A percentile compares a stretch with the other conserved stretches of the same genome.
Conservation (phyloP, 2,329 filamentous ascomycete species). For the Xylariaceae sp. region DNA sequence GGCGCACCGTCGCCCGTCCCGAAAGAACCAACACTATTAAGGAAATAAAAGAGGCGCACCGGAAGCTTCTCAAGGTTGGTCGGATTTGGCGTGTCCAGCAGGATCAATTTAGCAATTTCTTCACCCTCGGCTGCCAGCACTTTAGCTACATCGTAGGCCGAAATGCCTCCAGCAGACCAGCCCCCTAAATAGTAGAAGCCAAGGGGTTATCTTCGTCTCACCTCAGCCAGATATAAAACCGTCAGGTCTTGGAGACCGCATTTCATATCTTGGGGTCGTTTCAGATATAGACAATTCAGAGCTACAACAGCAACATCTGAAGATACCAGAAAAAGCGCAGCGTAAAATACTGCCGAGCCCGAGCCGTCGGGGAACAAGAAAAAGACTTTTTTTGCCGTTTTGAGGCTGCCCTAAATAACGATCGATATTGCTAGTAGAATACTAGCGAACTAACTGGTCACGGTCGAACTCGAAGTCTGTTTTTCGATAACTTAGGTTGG, state of each 20-base stretch:
- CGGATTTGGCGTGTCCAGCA: conserved; percentile 11
- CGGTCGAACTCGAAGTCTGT: too few species aligned
- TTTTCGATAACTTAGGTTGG: too few species aligned
- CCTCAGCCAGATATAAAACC: conserved; percentile 3
- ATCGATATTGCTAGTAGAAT: conserved; percentile 5
- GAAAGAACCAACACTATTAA: not conserved
- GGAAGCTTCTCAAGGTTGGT: conserved; percentile 2
- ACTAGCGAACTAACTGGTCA: too few species aligned
- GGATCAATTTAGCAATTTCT: conserved; percentile 2
- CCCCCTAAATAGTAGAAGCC: conserved; percentile 11
- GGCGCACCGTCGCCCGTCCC: not conserved
- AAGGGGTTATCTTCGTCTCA: conserved; percentile 9
- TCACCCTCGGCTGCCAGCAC: conserved; percentile 1
- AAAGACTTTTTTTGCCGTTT: conserved; percentile 3
- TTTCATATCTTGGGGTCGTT: conserved; percentile 2
- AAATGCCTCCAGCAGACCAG: conserved; percentile 12
- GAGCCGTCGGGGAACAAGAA: conserved; percentile 13
- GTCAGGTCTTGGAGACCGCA: conserved; percentile 1
- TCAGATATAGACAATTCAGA: conserved; percentile 8
- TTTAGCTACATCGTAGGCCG: conserved; percentile 7
- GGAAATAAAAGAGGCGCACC: not conserved
- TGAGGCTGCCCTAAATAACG: conserved; percentile 5
- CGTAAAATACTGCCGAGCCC: conserved; percentile 8
- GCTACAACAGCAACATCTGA: conserved; percentile 1
- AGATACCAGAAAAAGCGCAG: not conserved